These are phyloP conservation scores for Trichoderma koningii DNA, from an alignment of 2,329 filamentous ascomycete genomes.

Conservation along the genomic window DNA sequence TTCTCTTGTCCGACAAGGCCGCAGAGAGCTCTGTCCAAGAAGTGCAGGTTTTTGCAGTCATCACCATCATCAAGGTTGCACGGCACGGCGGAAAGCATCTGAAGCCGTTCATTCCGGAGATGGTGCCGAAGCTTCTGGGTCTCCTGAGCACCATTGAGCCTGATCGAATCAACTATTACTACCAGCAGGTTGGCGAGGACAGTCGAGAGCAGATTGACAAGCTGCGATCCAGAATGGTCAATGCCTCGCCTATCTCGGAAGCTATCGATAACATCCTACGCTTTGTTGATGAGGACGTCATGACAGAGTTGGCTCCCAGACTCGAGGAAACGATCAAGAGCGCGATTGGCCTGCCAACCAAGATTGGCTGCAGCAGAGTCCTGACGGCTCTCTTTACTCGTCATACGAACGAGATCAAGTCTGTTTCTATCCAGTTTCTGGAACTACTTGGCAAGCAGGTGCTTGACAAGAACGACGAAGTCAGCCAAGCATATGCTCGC, in stretches of 20 bases:
- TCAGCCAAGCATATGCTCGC: conserved; percentile 84
- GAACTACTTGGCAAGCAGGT: conserved; percentile 77
- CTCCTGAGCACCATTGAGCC: conserved; percentile 87
- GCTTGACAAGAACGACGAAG: conserved; percentile 90
- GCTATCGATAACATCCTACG: conserved; percentile 89
- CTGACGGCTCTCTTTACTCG: conserved; percentile 83
- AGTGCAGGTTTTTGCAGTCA: conserved; percentile 79
- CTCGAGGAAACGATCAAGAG: conserved; percentile 80
- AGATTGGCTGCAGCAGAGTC: conserved; percentile 85
- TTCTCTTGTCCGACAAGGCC: conserved; percentile 84
- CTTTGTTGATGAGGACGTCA: conserved; percentile 75
- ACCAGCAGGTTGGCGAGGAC: conserved; percentile 84
- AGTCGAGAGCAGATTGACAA: conserved; percentile 90
- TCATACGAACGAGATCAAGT: conserved; percentile 71
- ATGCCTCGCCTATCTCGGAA: conserved; percentile 86
- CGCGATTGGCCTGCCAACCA: conserved; percentile 88
- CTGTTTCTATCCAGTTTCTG: conserved; percentile 75
- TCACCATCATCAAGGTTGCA: conserved; percentile 82
- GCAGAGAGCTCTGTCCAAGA: conserved; percentile 88
- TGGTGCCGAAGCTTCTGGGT: conserved; percentile 78
- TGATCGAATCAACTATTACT: conserved; percentile 87
- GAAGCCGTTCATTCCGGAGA: conserved; percentile 75
- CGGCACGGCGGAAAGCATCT: conserved; percentile 84
- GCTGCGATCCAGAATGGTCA: conserved; percentile 76
- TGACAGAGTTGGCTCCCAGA: conserved; percentile 69